Percentiles rank a stretch among this genome's conserved stretches.
phyloP scores from a whole-genome alignment of 352 stramenopile genomes.

The Pilasporangium apinafurcum region DNA sequence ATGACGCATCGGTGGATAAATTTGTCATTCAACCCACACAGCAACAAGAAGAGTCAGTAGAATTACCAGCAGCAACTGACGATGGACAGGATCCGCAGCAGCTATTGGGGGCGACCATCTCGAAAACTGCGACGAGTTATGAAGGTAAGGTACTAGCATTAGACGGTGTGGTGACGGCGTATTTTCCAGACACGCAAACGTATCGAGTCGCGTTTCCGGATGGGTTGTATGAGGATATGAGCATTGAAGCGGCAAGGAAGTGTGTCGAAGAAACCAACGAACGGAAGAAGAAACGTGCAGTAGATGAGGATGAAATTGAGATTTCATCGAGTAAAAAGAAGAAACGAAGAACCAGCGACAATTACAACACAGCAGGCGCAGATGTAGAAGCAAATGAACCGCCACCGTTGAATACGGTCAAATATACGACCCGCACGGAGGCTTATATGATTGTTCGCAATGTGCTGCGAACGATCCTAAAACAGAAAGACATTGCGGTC shows the following conservation, averaged over 20 bases:
- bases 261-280: neutral
- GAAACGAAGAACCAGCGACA: conserved; percentile 4
- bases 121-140: conserved; percentile 42
- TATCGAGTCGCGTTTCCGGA: conserved; percentile 44
- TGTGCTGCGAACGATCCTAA: conserved; percentile 43
- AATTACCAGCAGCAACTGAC: neutral
- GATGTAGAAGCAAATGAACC: conserved; percentile 10
- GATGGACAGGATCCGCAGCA: conserved; percentile 25
- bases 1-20: conserved; percentile 16
- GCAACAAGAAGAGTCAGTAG: too few species aligned
- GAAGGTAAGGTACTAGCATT: conserved; percentile 29
- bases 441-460: conserved; percentile 47
- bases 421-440: conserved; percentile 33
- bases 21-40: conserved; percentile 38
- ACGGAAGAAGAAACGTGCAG: conserved; percentile 9
- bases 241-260: conserved; percentile 22
- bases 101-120: conserved; percentile 26
- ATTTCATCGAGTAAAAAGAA: neutral
- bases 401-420: conserved; percentile 26
- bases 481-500: conserved; percentile 38
- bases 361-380: conserved; percentile 3
- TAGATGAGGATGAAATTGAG: conserved; percentile 1
- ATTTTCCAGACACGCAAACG: conserved; percentile 25
- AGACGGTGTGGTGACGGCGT: conserved; percentile 36
- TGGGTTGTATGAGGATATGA: conserved; percentile 38